Base-by-base conservation (phyloP, 2,329 filamentous ascomycete species). In the Didymella pomorum region DNA sequence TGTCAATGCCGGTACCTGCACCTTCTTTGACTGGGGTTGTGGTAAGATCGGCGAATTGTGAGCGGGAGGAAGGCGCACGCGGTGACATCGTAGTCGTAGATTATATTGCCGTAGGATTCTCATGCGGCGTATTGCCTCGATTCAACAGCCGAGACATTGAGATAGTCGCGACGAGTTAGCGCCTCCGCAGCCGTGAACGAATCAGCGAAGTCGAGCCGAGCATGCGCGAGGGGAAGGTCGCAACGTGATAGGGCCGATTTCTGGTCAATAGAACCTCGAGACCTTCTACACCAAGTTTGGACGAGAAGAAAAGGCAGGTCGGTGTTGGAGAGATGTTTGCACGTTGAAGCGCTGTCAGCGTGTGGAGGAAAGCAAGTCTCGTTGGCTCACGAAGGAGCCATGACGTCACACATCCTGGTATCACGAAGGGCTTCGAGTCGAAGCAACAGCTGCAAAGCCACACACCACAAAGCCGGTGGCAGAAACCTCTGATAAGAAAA, bases 81-180 rank as follows among this genome's bases (percentile, higher is more conserved):
- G 25, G 23, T 53, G 44, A 45, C 23, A 44, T 45, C 14, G 29
- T 28, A 31, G 8, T 47, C 7, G 47, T 45, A 42, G 41, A 23
- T 42, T 57, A 48, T 47, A 52, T 57, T 57, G 42, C 47, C 28
- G 16, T 25, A 50, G 45, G 46, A 21, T 31, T 14, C 11, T 29
- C 8, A n/a, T 23, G n/a, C 54, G 54, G 54, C 48, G 43, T 21
- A 47, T 16, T 52, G 25, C 48, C 54, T 52, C 28, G n/a, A 57
- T 47, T 26, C n/a, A 45, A 48, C 16, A 31, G 23, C 49, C 49
- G 25, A 49, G 37, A 49, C 37, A 41, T 39, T 26, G 18, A 35
- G 44, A 53, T 44, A 49, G 29, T 31, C 55, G 49, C 49, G 52
- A 44, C 18, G 18, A 48, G 49, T 52, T 58, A 53, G 55, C 49